These are phyloP conservation scores for Yamadazyma pseudoaaseri DNA, from an alignment of 1,139 yeast species.

Conservation along the genomic window DNA sequence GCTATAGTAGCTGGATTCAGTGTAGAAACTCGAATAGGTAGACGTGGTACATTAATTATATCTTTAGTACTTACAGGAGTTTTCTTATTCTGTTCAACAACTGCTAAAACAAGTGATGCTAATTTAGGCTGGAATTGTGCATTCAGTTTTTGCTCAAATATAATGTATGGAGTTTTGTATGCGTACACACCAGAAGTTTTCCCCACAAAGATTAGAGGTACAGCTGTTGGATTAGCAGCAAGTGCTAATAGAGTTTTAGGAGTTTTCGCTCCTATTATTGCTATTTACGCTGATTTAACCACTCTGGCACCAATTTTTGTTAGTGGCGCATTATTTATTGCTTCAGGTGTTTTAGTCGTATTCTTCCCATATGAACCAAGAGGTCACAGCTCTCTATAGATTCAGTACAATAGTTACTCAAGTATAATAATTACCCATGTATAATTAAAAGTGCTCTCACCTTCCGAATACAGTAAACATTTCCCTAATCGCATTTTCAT, in stretches of 20 bases:
- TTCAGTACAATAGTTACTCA: no score
- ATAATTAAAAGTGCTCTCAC: no score
- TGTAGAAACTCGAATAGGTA: conserved; percentile 39
- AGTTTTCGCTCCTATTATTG: conserved; percentile 45
- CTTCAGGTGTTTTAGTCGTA: conserved; percentile 32
- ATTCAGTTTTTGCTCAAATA: conserved; percentile 39
- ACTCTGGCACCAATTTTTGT: conserved; percentile 46
- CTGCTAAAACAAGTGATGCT: conserved; percentile 38
- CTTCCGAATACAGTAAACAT: conserved; percentile 4
- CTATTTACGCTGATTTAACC: conserved; percentile 40
- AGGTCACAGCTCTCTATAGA: conserved; percentile 16
- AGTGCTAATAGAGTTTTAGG: conserved; percentile 42
- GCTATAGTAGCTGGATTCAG: conserved; percentile 38
- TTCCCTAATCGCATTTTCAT: conserved; percentile 3
- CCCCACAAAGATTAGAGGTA: conserved; percentile 40
- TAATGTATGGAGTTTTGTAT: conserved; percentile 45
- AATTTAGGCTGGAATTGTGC: conserved; percentile 46
- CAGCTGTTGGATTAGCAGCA: conserved; percentile 44
- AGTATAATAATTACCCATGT: no score
- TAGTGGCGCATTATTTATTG: conserved; percentile 40
- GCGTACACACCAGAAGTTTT: conserved; percentile 48
- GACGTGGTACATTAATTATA: conserved; percentile 37
- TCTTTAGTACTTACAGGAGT: conserved; percentile 40
- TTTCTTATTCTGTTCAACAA: conserved; percentile 39
- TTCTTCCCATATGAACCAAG: conserved; percentile 44